Evolutionary conservation across 129 eudicot genomes (phyloP).

Genomic region (Tanacetum coccineum): DNA sequence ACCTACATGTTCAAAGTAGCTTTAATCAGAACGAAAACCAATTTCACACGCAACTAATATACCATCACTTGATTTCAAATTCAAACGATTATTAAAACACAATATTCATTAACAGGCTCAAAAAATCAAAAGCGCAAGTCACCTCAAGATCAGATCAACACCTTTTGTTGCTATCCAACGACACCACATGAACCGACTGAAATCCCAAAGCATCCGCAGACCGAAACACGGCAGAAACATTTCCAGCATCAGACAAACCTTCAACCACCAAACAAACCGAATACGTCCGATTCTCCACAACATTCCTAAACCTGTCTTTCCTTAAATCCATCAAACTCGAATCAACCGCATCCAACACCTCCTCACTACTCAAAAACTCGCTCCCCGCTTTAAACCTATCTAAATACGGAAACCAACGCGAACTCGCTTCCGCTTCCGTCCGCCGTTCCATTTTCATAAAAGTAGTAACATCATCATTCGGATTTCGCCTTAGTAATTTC

Average conservation of each 20-base stretch:
- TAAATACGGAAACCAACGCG: constrained; percentile 82
- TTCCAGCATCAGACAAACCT: constrained; percentile 90
- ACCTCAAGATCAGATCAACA: constrained; percentile 62
- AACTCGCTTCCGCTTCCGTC: constrained; percentile 1
- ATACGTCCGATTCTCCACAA: constrained; percentile 65
- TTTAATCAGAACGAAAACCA: not conserved
- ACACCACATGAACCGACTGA: constrained; percentile 92
- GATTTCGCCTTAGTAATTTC: constrained; percentile 44
- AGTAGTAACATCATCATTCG: constrained; percentile 49
- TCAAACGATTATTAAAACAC: not conserved
- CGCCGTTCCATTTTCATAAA: constrained; percentile 84
- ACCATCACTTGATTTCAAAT: not conserved
- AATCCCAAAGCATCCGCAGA: constrained; percentile 95
- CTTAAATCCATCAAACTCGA: constrained; percentile 64
- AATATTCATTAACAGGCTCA: not conserved
- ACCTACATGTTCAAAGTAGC: constrained; percentile 37
- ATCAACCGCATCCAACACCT: constrained; percentile 76
- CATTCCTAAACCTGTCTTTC: constrained; percentile 69
- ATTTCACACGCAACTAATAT: not conserved
- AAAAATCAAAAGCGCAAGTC: constrained; percentile 31
- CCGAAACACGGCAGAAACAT: constrained; percentile 88
- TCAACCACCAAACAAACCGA: constrained; percentile 88
- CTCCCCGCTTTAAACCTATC: constrained; percentile 46
- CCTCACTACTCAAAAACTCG: constrained; percentile 50
- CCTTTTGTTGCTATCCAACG: constrained; percentile 76